Evolutionary conservation across 495 filamentous ascomycete species (phyloP).

Genomic region (Trichocladium uniseriatum): DNA sequence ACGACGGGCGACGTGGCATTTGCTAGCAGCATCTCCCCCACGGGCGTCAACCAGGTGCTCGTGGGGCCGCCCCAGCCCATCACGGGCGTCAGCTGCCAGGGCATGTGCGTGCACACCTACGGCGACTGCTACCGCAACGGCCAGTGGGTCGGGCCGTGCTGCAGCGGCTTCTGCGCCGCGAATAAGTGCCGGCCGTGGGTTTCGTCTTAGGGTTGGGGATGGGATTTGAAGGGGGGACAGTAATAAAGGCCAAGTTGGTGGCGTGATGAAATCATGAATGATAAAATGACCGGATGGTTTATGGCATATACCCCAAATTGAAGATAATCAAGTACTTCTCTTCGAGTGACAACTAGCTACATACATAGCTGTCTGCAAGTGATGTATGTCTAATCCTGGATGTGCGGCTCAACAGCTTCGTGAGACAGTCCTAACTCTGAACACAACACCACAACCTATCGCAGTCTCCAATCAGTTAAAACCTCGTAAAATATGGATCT

Average conservation of each 20-base stretch:
- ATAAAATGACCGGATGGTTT: too few relatives aligned
- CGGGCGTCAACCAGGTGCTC: constrained; percentile 17
- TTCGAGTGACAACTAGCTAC: too few relatives aligned
- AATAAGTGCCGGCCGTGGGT: constrained; percentile 27
- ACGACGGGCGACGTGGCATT: constrained; percentile 14
- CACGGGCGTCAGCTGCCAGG: constrained; percentile 20
- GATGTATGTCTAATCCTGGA: too few relatives aligned
- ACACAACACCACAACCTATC: too few relatives aligned
- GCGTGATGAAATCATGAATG: not conserved
- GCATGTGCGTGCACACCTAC: constrained; percentile 20
- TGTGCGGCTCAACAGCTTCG: too few relatives aligned
- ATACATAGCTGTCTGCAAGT: too few relatives aligned
- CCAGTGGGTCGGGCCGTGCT: constrained; percentile 23
- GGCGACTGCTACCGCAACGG: constrained; percentile 21
- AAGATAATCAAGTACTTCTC: too few relatives aligned
- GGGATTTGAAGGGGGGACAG: not conserved
- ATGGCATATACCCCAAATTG: too few relatives aligned
- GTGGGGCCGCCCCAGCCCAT: constrained; percentile 26
- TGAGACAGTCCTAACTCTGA: too few relatives aligned
- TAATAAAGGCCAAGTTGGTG: not conserved
- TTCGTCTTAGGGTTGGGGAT: not conserved
- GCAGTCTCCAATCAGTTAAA: too few relatives aligned
- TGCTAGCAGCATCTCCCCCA: constrained; percentile 13
- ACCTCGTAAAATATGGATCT: too few relatives aligned
- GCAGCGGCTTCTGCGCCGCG: constrained; percentile 24